Evolutionary conservation across 2,329 filamentous ascomycete species (phyloP), one percentile per base, ranked within the genome.

Genomic region (Pseudocercospora fijiensis): DNA sequence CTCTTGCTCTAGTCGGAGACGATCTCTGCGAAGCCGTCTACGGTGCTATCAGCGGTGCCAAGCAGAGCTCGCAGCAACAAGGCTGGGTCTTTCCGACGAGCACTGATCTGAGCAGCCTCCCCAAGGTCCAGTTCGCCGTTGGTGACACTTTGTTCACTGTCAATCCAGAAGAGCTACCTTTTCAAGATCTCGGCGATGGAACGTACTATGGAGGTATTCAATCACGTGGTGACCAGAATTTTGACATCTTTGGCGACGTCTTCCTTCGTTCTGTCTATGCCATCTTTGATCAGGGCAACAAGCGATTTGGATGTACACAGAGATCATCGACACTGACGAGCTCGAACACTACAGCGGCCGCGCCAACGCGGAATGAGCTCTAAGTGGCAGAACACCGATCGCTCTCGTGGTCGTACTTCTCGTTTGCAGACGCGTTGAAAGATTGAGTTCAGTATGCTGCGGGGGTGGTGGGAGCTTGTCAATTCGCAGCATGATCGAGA

Each of bases 211-310:
- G 87, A 3, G 86, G 85, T 2, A 85, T 90, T 28, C 87, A 90
- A 77, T 86, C 83, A 57, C 82, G 86, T 53, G 87, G 87, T 4
- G 75, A 78, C 58, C 77, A 84, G 72, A 71, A 77, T 4, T 86
- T 89, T 69, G 86, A 89, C 72, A 88, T 90, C 57, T 77, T 88
- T 8, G 88, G 87, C 4, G 86, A 85, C 69, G 83, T 83, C 1
- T 88, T 88, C 72, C 75, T 90, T 74, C 88, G 88, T 78, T 84
- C 81, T 20, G 78, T 88, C 57, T 90, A 90, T 71, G 86, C 84
- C 61, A 81, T 89, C 63, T 89, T 88, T 73, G 86, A 89, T 70
- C 82, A 85, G 56, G 70, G 85, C 61, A 85, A 86, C 67, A 80
- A 74, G 70, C 83, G 82, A 28, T 86, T 89, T 65, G 86, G 86